A percentile compares a stretch with the other conserved stretches of the same genome.
Evolutionary conservation across 768 basidiomycete species (phyloP).

Genomic region (Favolaschia claudopus): DNA sequence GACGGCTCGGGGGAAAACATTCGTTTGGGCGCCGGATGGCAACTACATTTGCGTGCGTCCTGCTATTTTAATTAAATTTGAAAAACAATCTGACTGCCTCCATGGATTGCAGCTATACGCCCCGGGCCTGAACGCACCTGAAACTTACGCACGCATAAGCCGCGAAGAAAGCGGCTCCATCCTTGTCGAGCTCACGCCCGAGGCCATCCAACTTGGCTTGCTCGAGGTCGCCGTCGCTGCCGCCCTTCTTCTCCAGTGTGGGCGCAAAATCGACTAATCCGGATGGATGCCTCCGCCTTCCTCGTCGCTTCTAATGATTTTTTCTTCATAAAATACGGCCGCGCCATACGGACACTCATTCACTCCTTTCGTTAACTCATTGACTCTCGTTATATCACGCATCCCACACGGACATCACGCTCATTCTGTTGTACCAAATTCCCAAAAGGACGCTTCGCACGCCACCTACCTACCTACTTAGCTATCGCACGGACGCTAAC

Average conservation of each 20-base stretch:
- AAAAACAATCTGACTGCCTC: conserved; percentile 32
- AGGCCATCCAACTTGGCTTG: conserved; percentile 53
- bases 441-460: no score
- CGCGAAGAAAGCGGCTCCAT: conserved; percentile 43
- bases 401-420: no score
- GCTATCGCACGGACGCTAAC: no score
- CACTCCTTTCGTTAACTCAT: no score
- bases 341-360: no score
- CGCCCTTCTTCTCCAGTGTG: conserved; percentile 55
- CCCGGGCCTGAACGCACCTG: conserved; percentile 27
- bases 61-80: not conserved
- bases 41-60: conserved; percentile 44
- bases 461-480: no score
- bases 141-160: conserved; percentile 45
- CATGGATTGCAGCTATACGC: conserved; percentile 35
- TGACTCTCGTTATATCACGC: no score
- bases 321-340: no score
- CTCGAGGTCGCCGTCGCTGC: conserved; percentile 55
- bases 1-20: conserved; percentile 45
- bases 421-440: no score
- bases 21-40: conserved; percentile 46
- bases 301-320: no score
- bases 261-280: conserved; percentile 54
- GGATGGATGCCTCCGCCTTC: no score
- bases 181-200: conserved; percentile 57